These are phyloP conservation scores for Rhodotorula sp. DNA, from an alignment of 1,284 basidiomycete genomes.

Conservation along the genomic window DNA sequence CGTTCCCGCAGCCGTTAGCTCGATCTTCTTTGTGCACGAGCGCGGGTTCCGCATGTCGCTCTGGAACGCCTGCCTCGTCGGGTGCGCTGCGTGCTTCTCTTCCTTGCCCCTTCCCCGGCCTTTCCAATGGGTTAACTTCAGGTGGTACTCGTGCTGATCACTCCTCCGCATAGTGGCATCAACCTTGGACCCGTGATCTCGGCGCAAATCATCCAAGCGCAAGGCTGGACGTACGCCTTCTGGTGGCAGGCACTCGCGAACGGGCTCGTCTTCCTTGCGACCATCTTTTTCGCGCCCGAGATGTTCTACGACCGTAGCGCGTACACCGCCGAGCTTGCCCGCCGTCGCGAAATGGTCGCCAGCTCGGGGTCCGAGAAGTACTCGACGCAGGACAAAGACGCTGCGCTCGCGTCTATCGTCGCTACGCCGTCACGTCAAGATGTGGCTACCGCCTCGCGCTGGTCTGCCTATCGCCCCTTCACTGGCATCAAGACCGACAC, in stretches of 20 bases:
- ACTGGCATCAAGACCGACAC: constrained; percentile 5
- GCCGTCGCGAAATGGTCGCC: constrained; percentile 44
- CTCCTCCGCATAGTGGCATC: constrained; percentile 48
- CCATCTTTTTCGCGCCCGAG: constrained; percentile 57
- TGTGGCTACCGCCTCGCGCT: background rate
- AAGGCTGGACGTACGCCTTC: constrained; percentile 50
- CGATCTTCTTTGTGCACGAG: constrained; percentile 57
- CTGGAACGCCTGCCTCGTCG: constrained; percentile 56
- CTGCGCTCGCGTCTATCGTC: background rate
- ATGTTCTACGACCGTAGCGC: constrained; percentile 43
- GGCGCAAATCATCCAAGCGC: constrained; percentile 51
- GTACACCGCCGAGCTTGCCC: constrained; percentile 39
- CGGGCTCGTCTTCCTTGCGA: constrained; percentile 54
- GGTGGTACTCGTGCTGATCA: no score
- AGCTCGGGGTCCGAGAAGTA: background rate
- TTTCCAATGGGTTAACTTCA: no score
- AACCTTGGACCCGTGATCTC: constrained; percentile 41
- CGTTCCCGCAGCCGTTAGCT: constrained; percentile 56
- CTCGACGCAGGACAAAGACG: constrained; percentile 7
- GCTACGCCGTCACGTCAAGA: no score
- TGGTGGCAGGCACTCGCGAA: constrained; percentile 46
- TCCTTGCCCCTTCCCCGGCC: background rate
- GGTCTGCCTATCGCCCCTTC: constrained; percentile 9
- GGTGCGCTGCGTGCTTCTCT: constrained; percentile 28
- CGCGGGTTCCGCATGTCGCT: constrained; percentile 55